Evolutionary conservation across 2,329 filamentous ascomycete genomes (phyloP).

Genomic region (Fusarium irregulare): DNA sequence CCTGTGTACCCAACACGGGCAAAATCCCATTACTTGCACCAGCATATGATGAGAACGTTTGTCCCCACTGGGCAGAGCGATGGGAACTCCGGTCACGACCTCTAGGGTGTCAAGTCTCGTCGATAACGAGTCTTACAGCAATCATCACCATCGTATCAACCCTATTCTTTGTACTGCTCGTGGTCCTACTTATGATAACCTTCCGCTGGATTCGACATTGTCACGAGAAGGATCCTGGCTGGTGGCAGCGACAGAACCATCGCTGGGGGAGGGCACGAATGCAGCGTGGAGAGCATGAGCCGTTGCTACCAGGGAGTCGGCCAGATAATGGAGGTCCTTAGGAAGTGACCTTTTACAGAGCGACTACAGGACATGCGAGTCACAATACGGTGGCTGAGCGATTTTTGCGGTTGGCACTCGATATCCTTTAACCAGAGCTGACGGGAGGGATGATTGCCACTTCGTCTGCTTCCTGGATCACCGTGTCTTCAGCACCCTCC

Average conservation of each 20-base stretch:
- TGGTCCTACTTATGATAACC: constrained; percentile 38
- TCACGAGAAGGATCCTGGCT: constrained; percentile 37
- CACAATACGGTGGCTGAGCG: constrained; percentile 5
- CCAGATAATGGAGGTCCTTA: constrained; percentile 5
- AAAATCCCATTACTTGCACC: constrained; percentile 61
- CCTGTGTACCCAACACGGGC: constrained; percentile 65
- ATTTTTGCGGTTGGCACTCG: constrained; percentile 27
- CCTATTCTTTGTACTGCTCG: constrained; percentile 43
- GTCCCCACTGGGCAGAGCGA: constrained; percentile 61
- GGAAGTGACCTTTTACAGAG: background rate
- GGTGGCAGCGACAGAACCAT: constrained; percentile 25
- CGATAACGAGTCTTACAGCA: constrained; percentile 49
- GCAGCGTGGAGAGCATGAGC: constrained; percentile 47
- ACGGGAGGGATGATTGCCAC: constrained; percentile 90
- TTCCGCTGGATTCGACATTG: constrained; percentile 38
- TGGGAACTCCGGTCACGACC: constrained; percentile 54
- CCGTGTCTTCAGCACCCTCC: constrained; percentile 53
- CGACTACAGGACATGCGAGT: constrained; percentile 19
- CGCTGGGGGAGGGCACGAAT: constrained; percentile 27
- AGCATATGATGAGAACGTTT: constrained; percentile 61
- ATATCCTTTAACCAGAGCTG: constrained; percentile 75
- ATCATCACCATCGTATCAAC: constrained; percentile 47
- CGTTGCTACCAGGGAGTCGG: constrained; percentile 43
- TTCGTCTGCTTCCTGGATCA: constrained; percentile 80
- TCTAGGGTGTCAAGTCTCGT: constrained; percentile 52